Conservation (phyloP, 2,329 filamentous ascomycete genomes). For the Iodosphaeria phyllophila region DNA sequence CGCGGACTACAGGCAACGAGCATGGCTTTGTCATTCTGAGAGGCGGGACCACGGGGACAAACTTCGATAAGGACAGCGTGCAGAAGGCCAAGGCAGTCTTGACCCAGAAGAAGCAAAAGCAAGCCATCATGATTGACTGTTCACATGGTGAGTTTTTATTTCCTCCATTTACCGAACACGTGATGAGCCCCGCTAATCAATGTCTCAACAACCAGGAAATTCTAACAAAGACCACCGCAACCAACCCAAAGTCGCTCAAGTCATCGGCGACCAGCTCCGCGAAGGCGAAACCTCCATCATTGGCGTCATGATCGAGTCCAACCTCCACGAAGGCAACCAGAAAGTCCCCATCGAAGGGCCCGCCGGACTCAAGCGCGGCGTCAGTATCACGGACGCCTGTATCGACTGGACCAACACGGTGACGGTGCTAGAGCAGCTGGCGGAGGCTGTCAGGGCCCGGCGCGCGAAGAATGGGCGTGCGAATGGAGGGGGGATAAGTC, state of each 20-base stretch:
- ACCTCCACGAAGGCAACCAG: constrained; percentile 80
- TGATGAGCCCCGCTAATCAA: no score
- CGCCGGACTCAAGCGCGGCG: constrained; percentile 61
- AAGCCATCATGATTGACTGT: constrained; percentile 96
- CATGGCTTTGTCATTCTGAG: constrained; percentile 95
- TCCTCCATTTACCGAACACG: constrained; percentile 4
- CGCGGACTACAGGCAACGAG: constrained; percentile 81
- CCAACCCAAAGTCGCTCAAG: constrained; percentile 80
- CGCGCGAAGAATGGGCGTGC: constrained; percentile 31
- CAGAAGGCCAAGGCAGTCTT: constrained; percentile 61
- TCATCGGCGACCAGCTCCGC: constrained; percentile 67
- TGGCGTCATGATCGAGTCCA: constrained; percentile 97
- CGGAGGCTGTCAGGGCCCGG: constrained; percentile 62
- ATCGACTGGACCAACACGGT: constrained; percentile 85
- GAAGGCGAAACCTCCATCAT: constrained; percentile 77
- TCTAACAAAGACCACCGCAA: constrained; percentile 96
- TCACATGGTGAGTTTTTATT: constrained; percentile 53
- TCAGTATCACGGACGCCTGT: constrained; percentile 92
- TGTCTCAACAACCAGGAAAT: constrained; percentile 60
- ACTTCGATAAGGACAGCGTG: constrained; percentile 79
- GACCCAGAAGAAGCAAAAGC: constrained; percentile 62
- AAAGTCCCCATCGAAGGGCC: constrained; percentile 78
- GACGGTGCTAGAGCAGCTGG: constrained; percentile 64
- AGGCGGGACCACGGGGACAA: constrained; percentile 80
- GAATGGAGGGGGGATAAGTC: constrained; percentile 11